phyloP scores from a whole-genome alignment of 257 asterid species.

The Solanum lignicaule region DNA sequence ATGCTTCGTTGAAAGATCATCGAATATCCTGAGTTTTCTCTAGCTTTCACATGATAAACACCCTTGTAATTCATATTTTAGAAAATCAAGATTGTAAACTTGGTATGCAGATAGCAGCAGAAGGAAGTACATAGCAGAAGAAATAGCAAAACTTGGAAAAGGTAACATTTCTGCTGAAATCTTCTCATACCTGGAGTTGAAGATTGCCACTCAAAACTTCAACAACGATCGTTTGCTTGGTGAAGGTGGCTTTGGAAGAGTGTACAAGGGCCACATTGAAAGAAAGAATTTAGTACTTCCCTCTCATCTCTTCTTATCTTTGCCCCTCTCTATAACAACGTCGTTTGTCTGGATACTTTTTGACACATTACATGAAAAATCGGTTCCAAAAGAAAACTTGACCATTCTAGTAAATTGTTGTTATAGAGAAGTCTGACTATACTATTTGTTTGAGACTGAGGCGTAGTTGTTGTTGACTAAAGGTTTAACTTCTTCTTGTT shows the following conservation, averaged over 20 bases:
- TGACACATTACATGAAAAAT: neutral
- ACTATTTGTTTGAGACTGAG: neutral
- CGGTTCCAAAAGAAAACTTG: neutral
- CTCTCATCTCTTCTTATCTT: neutral
- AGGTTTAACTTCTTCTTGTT: neutral
- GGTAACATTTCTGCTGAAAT: slow-evolving; percentile 38
- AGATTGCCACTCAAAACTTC: slow-evolving; percentile 36
- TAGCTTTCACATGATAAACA: neutral
- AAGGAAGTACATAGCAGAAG: slow-evolving; percentile 44
- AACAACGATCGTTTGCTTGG: slow-evolving; percentile 21
- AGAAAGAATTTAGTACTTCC: slow-evolving; percentile 24
- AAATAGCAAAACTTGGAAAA: slow-evolving; percentile 56
- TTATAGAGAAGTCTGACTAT: neutral
- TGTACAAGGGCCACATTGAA: slow-evolving; percentile 39
- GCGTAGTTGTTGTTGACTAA: neutral
- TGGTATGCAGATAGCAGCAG: slow-evolving; percentile 42
- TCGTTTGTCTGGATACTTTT: neutral
- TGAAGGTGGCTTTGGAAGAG: slow-evolving; percentile 74
- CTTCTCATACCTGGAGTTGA: slow-evolving; percentile 29
- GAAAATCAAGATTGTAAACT: neutral
- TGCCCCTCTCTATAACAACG: neutral
- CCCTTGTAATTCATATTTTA: neutral
- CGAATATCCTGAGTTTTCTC: neutral
- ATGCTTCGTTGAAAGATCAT: neutral
- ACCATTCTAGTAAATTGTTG: neutral